Evolutionary conservation across 2,329 filamentous ascomycete genomes (phyloP), one percentile per base, ranked within the genome.

Genomic region (Dothistroma septosporum): DNA sequence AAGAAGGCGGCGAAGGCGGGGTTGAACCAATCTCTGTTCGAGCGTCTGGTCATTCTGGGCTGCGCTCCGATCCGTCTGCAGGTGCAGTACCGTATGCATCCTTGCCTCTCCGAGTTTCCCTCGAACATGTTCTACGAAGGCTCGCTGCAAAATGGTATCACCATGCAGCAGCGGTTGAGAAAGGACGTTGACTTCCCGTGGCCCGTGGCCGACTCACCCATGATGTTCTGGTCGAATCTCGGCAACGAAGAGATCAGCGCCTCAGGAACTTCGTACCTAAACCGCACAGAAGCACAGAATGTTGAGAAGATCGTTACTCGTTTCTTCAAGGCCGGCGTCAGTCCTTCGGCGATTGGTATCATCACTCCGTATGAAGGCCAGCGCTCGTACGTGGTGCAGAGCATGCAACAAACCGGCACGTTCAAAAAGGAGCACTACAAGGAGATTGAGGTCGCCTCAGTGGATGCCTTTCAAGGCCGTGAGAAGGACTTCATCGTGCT

Each of bases 101-200:
- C 94, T 28, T 97, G 93, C 73, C 83, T 99, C 47, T 97, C 94
- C 0, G 90, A 96, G 71, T 99, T 99, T 71, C 94, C 94, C 0
- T 97, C 93, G 61, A 97, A 97, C 79, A 97, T 99, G 94, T 99
- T 99, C 76, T 99, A 99, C 76, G 94, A 97, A 70, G 94, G 94
- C 21, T 94, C 91, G 59, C 83, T 99, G 58, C 94, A 99, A 76
- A 99, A 99, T 69, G 94, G 94, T 73, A 91, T 99, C 52, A 96
- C 92, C 0, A 90, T 90, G 74, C 87, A 91, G 68, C 89, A 96
- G 72, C 88, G 94, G 62, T 83, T 97, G 65, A 88, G 93, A 64
- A 89, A 89, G 66, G 93, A 99, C 70, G 91, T 99, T 31, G 94
- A 99, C 76, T 99, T 99, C 75, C 94, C 94, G 12, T 99, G 94